These are phyloP conservation scores for Esteya vermicola DNA, from an alignment of 2,329 filamentous ascomycete species.

Conservation along the genomic window DNA sequence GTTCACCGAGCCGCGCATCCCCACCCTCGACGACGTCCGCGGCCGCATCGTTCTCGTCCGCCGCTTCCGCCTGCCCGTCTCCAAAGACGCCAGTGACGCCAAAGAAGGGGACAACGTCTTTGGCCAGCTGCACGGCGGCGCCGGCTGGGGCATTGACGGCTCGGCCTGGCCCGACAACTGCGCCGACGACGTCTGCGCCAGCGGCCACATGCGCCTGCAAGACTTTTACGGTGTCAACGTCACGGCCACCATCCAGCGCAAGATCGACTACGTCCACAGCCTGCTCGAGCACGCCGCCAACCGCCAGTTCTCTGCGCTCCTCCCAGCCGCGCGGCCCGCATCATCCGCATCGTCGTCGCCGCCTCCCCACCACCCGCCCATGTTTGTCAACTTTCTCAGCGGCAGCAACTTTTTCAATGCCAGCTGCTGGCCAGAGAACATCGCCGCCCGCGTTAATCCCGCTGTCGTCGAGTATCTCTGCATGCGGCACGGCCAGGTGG, in stretches of 20 bases:
- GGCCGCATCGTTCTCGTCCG: conserved; percentile 76
- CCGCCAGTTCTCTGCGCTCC: conserved; percentile 14
- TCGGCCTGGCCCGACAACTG: conserved; percentile 79
- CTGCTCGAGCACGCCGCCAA: conserved; percentile 63
- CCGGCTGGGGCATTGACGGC: conserved; percentile 46
- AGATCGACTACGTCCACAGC: conserved; percentile 58
- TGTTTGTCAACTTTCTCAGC: conserved; percentile 83
- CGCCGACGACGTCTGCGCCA: conserved; percentile 53
- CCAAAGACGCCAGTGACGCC: not conserved
- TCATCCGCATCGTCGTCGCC: conserved; percentile 15
- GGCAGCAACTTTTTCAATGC: conserved; percentile 91
- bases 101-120: conserved; percentile 18
- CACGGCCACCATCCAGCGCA: conserved; percentile 61
- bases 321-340: conserved; percentile 6
- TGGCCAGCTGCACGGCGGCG: conserved; percentile 31
- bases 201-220: conserved; percentile 70
- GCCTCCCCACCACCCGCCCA: conserved; percentile 26
- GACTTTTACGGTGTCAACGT: conserved; percentile 87
- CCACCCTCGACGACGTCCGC: conserved; percentile 62
- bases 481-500: conserved; percentile 36
- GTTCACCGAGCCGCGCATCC: conserved; percentile 67
- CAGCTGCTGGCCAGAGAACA: conserved; percentile 83
- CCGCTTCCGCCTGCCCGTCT: conserved; percentile 47
- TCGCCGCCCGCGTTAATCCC: conserved; percentile 79
- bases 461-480: conserved; percentile 51